Evolutionary conservation across 257 asterid genomes (phyloP).

Genomic region (Linaria vulgaris): DNA sequence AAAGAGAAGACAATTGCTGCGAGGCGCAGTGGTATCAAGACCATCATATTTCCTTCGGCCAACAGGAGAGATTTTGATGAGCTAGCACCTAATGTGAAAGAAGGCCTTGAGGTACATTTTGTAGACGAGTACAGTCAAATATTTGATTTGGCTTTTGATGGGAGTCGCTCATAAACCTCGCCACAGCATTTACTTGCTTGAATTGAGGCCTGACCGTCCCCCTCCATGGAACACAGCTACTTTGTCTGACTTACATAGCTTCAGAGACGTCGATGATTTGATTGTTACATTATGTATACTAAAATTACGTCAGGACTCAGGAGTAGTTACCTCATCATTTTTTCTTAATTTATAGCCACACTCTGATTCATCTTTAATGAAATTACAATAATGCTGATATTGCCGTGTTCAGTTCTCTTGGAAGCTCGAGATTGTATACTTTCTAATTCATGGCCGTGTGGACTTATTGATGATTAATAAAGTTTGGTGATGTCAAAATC

Average conservation of each 20-base stretch:
- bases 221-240: background rate
- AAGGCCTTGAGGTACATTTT: slow-evolving; percentile 87
- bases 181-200: slow-evolving; percentile 16
- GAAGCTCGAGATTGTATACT: background rate
- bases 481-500: too few relatives aligned
- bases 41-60: slow-evolving; percentile 85
- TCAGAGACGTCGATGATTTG: background rate
- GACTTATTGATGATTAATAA: background rate
- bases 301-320: slow-evolving; percentile 14
- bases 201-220: slow-evolving; percentile 4
- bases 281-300: slow-evolving; percentile 11
- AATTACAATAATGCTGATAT: background rate
- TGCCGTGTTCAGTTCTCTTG: slow-evolving; percentile 1
- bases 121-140: slow-evolving; percentile 81
- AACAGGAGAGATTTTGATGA: slow-evolving; percentile 94
- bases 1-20: slow-evolving; percentile 99
- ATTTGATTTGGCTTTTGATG: slow-evolving; percentile 60
- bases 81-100: slow-evolving; percentile 89
- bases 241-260: background rate
- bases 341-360: slow-evolving; percentile 20
- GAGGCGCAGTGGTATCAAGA: slow-evolving; percentile 83
- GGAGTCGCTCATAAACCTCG: slow-evolving; percentile 14
- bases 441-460: background rate
- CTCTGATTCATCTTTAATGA: slow-evolving; percentile 13
- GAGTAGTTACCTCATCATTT: slow-evolving; percentile 26